phyloP scores from a whole-genome alignment of 768 basidiomycete genomes.

The Pleurotus pulmonarius region DNA sequence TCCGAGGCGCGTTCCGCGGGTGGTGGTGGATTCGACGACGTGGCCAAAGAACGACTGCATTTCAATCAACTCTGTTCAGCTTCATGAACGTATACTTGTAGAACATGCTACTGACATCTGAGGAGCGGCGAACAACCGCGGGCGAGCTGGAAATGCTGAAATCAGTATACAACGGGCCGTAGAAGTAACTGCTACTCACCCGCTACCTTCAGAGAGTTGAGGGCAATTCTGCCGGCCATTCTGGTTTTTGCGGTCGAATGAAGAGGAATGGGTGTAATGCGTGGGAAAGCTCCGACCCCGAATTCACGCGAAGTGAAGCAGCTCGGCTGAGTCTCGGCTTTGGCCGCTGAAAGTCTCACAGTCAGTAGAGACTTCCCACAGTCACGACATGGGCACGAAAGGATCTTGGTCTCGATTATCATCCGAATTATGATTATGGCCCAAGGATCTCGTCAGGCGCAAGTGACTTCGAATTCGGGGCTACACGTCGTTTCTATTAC shows the following conservation, averaged over 20 bases:
- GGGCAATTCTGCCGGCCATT: constrained; percentile 74
- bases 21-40: constrained; percentile 59
- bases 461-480: no score
- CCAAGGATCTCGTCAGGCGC: no score
- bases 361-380: no score
- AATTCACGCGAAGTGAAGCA: constrained; percentile 1
- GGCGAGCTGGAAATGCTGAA: constrained; percentile 39
- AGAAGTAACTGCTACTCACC: constrained; percentile 31
- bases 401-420: no score
- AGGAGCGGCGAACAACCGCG: constrained; percentile 46
- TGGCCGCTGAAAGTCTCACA: no score
- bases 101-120: constrained; percentile 37
- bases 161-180: background rate
- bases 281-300: constrained; percentile 9
- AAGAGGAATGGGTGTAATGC: constrained; percentile 12
- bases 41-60: constrained; percentile 63
- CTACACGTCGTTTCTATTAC: no score
- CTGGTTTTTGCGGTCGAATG: constrained; percentile 19
- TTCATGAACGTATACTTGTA: constrained; percentile 6
- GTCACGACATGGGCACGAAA: no score
- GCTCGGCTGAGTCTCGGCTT: no score
- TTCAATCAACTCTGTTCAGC: constrained; percentile 7
- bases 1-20: constrained; percentile 86
- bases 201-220: constrained; percentile 59
- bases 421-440: no score